Conservation (phyloP, 2,329 filamentous ascomycete species). For the Aureobasidium sp. region DNA sequence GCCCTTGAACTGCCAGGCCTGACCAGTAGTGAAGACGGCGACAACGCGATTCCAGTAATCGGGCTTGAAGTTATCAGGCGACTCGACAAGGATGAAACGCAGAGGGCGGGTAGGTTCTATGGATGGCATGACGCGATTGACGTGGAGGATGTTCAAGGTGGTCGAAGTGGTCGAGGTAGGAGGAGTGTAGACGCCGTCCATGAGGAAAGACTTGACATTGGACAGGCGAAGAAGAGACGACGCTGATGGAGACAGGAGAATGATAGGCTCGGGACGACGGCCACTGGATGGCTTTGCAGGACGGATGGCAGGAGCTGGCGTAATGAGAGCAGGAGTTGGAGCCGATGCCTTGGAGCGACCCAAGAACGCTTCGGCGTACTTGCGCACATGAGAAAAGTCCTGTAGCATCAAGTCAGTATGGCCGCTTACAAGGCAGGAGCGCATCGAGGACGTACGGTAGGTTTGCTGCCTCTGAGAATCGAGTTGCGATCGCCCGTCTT, state of each 20-base stretch:
- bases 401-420: conserved; percentile 32
- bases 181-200: conserved; percentile 72
- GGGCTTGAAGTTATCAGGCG: conserved; percentile 89
- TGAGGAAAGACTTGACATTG: conserved; percentile 91
- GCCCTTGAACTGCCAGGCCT: conserved; percentile 96
- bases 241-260: conserved; percentile 90
- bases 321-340: conserved; percentile 21
- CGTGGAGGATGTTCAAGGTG: conserved; percentile 71
- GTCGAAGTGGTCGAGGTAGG: conserved; percentile 53
- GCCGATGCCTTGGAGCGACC: conserved; percentile 40
- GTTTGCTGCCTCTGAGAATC: conserved; percentile 77
- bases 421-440: conserved; percentile 13
- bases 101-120: conserved; percentile 65
- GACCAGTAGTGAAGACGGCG: conserved; percentile 93
- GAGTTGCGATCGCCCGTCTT: conserved; percentile 90
- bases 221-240: conserved; percentile 91
- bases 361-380: conserved; percentile 72
- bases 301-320: conserved; percentile 25
- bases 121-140: conserved; percentile 66
- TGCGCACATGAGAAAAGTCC: conserved; percentile 93
- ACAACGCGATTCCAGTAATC: conserved; percentile 96
- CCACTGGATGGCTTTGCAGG: conserved; percentile 21
- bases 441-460: conserved; percentile 53
- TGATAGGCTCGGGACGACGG: conserved; percentile 71
- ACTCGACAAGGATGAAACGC: conserved; percentile 93